A percentile compares a stretch with the other conserved stretches of the same genome.
phyloP scores from a whole-genome alignment of 2,329 filamentous ascomycete genomes.

The Pseudocercospora macadamiae region DNA sequence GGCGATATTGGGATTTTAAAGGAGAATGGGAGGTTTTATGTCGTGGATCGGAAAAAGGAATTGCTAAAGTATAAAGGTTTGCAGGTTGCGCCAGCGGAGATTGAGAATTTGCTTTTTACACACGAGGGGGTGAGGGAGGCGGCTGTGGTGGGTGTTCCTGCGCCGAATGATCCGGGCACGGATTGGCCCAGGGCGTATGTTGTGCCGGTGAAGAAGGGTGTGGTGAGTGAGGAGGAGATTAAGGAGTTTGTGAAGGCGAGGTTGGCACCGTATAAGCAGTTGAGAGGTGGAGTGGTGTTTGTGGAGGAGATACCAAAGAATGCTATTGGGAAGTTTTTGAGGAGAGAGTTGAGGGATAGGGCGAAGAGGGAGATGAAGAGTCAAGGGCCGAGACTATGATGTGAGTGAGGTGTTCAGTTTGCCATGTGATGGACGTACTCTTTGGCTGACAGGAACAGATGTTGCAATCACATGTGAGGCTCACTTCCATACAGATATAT shows the following conservation, averaged over 20 bases:
- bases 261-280: slow-evolving; percentile 50
- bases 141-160: slow-evolving; percentile 49
- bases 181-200: slow-evolving; percentile 50
- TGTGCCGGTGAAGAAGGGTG: slow-evolving; percentile 39
- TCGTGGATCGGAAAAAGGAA: slow-evolving; percentile 73
- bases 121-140: slow-evolving; percentile 48
- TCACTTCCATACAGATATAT: too few species aligned
- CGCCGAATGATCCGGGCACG: slow-evolving; percentile 49
- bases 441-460: too few species aligned
- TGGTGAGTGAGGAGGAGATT: slow-evolving; percentile 39
- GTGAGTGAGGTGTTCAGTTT: too few species aligned
- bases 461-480: too few species aligned
- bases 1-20: slow-evolving; percentile 79
- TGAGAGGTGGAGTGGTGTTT: slow-evolving; percentile 50
- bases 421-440: too few species aligned
- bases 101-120: slow-evolving; percentile 48
- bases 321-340: slow-evolving; percentile 50
- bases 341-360: slow-evolving; percentile 46
- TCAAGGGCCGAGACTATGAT: slow-evolving; percentile 40
- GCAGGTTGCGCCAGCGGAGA: slow-evolving; percentile 51
- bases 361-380: slow-evolving; percentile 43
- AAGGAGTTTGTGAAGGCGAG: slow-evolving; percentile 46
- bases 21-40: slow-evolving; percentile 84
- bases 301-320: slow-evolving; percentile 52
- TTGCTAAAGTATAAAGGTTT: slow-evolving; percentile 57